These are phyloP conservation scores for Ophiosphaerella narmari DNA, from an alignment of 2,329 filamentous ascomycete species.

Conservation along the genomic window DNA sequence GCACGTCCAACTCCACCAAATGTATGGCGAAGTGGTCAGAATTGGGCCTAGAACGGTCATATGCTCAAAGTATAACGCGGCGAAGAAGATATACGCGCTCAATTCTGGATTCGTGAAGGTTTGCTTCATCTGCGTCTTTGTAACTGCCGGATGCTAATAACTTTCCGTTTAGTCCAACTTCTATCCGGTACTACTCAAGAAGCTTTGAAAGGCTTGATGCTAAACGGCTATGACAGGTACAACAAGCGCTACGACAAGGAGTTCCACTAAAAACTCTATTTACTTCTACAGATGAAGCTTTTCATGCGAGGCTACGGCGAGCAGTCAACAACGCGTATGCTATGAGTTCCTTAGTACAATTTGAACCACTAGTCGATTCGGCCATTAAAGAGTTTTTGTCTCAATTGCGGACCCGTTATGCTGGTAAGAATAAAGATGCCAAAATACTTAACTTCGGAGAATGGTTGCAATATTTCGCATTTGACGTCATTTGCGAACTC, in stretches of 20 bases:
- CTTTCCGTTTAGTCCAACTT: slow-evolving; percentile 22
- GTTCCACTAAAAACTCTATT: slow-evolving; percentile 33
- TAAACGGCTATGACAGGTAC: slow-evolving; percentile 5
- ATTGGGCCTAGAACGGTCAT: slow-evolving; percentile 81
- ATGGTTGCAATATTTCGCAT: slow-evolving; percentile 44
- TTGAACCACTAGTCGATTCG: slow-evolving; percentile 29
- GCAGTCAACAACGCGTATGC: slow-evolving; percentile 48
- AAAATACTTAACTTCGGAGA: slow-evolving; percentile 18
- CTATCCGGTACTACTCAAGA: slow-evolving; percentile 17
- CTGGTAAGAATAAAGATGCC: slow-evolving; percentile 1
- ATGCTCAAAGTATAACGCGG: slow-evolving; percentile 67
- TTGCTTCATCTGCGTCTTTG: not conserved
- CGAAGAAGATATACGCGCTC: slow-evolving; percentile 15
- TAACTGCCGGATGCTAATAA: not conserved
- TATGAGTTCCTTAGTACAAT: slow-evolving; percentile 44
- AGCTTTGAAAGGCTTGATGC: too few species aligned
- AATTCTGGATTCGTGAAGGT: slow-evolving; percentile 16
- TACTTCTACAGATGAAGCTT: slow-evolving; percentile 46
- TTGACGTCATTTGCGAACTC: slow-evolving; percentile 44
- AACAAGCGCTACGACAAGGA: slow-evolving; percentile 29
- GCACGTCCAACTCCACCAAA: slow-evolving; percentile 64
- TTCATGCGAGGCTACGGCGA: slow-evolving; percentile 40
- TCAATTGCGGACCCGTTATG: slow-evolving; percentile 11
- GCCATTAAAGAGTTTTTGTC: slow-evolving; percentile 25
- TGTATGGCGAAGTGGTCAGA: slow-evolving; percentile 73